Evolutionary conservation across 2,329 filamentous ascomycete species (phyloP), one percentile per base, ranked within the genome.

Genomic region (Colletotrichum brevisporum): DNA sequence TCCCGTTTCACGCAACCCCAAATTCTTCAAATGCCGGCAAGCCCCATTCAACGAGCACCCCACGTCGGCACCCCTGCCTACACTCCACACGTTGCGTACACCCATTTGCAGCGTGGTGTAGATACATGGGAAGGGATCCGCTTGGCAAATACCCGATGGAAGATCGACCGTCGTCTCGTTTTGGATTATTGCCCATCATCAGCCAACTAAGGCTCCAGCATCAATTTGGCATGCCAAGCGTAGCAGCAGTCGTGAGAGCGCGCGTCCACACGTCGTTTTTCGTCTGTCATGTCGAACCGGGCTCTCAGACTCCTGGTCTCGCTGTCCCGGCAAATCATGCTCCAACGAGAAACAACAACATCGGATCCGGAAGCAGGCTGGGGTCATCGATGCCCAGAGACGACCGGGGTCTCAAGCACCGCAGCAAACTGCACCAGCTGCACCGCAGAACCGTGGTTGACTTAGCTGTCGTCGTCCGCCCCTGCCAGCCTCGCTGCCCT

Each of bases 301-400:
- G 67, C 55, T 69, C 62, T 61, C 67, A 56, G 62, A 69, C 67
- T 61, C 36, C 66, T 56, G 31, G 65, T 58, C 56, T 62, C 52
- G 31, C 47, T 61, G 24, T 54, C 26, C 69, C 69, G 61, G 61
- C 62, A 70, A 71, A 67, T 62, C 69, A 71, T 70, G 66, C 69
- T 70, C 27, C 48, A 62, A 57, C 47, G 45, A 63, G 26, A 51
- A 63, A 54, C 59, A 62, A 54, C 50, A 51, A 66, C 67, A 69
- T 61, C 43, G 51, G 55, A 54, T 64, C 47, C 55, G 21, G 50
- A 45, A 41, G n/a, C 27, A 16, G 48, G 43, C 61, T 18, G 48
- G 66, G 54, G 39, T 59, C 48, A 54, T 69, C 66, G 61, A 69
- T 55, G 48, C 53, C 43, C 48, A 60, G 66, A 66, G 47, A 69